Conservation (phyloP, 2,329 filamentous ascomycete genomes). For the Paraphaeosphaeria minitans region DNA sequence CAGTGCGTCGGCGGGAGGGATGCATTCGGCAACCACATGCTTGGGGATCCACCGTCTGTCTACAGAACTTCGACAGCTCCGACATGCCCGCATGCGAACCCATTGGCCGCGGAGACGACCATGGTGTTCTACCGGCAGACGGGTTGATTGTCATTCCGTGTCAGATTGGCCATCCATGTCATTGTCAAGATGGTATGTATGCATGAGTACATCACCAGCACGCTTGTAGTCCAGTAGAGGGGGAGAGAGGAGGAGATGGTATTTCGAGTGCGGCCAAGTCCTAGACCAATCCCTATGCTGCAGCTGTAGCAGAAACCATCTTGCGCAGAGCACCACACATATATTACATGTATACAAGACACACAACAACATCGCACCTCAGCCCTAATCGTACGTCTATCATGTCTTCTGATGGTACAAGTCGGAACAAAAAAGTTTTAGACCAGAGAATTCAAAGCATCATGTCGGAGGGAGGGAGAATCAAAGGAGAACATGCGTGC, state of each 20-base stretch:
- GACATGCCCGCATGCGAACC: conserved; percentile 30
- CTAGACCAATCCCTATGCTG: conserved; percentile 41
- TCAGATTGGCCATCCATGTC: not conserved
- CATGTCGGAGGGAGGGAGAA: conserved; percentile 27
- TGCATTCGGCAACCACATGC: conserved; percentile 18
- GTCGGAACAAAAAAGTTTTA: conserved; percentile 27
- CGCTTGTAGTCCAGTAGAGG: too few species aligned
- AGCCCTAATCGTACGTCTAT: conserved; percentile 49
- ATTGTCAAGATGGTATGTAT: not conserved
- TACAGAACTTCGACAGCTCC: conserved; percentile 17
- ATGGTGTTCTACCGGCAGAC: too few species aligned
- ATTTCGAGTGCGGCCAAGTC: conserved; percentile 44
- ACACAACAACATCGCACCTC: conserved; percentile 26
- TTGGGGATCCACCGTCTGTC: not conserved
- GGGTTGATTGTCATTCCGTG: too few species aligned
- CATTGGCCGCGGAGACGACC: not conserved
- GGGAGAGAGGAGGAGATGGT: conserved; percentile 39
- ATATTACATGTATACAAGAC: conserved; percentile 40
- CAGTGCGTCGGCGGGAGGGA: not conserved
- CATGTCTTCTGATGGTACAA: conserved; percentile 46
- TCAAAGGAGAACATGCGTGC: conserved; percentile 20
- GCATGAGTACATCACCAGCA: not conserved
- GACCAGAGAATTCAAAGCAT: conserved; percentile 33
- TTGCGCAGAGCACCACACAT: conserved; percentile 43
- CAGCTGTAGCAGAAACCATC: conserved; percentile 40